A percentile compares a stretch with the other conserved stretches of the same genome.
Conservation (phyloP, 2,329 filamentous ascomycete genomes). For the Elsinoe perseae region DNA sequence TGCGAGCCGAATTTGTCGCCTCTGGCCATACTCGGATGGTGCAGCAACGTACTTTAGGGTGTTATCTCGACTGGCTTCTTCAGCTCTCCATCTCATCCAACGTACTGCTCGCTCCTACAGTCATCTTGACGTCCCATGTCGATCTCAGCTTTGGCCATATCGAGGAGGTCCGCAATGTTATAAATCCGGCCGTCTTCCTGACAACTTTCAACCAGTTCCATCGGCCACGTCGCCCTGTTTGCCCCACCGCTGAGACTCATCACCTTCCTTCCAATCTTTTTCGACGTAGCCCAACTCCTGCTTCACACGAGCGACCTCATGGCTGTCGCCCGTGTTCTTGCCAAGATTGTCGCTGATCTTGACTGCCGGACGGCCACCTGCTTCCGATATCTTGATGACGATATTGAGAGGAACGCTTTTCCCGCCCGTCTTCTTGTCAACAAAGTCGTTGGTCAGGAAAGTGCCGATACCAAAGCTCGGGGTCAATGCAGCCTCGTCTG, state of each 20-base stretch:
- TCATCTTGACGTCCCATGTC: neutral
- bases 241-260: slow-evolving; percentile 79
- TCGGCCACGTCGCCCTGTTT: slow-evolving; percentile 25
- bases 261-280: slow-evolving; percentile 71
- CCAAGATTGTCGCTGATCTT: slow-evolving; percentile 84
- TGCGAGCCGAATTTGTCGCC: no score
- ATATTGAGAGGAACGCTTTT: slow-evolving; percentile 94
- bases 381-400: slow-evolving; percentile 91
- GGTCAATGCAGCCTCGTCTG: slow-evolving; percentile 71
- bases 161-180: neutral
- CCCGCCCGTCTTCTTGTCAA: slow-evolving; percentile 59
- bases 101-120: neutral
- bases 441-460: slow-evolving; percentile 88
- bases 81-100: neutral
- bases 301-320: slow-evolving; percentile 76
- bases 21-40: no score
- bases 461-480: slow-evolving; percentile 92
- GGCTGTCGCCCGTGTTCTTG: slow-evolving; percentile 87
- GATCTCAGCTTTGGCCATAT: neutral
- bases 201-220: neutral
- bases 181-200: neutral
- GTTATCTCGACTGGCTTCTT: neutral
- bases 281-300: slow-evolving; percentile 77
- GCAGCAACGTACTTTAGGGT: no score
- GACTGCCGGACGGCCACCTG: slow-evolving; percentile 70